phyloP scores from a whole-genome alignment of 805 yeast genomes.

The Kodamaea restingae region DNA sequence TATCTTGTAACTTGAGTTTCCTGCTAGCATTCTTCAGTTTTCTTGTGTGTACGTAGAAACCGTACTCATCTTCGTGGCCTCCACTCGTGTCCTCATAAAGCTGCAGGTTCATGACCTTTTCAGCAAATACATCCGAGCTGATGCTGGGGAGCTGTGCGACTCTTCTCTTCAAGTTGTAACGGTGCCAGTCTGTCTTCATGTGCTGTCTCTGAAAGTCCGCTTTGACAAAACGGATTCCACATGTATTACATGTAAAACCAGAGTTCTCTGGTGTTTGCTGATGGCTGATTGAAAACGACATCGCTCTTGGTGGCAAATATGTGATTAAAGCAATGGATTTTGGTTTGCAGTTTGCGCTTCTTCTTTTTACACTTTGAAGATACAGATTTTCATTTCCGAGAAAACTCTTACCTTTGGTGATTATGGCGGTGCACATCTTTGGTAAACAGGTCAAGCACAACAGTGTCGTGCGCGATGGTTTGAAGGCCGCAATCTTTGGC shows the following conservation, averaged over 20 bases:
- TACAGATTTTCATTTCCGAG: not conserved
- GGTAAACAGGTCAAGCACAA: slow-evolving; percentile 43
- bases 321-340: slow-evolving; percentile 1
- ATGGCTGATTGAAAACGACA: slow-evolving; percentile 18
- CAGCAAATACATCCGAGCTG: slow-evolving; percentile 51
- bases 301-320: not conserved
- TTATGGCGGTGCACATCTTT: slow-evolving; percentile 43
- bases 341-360: not conserved
- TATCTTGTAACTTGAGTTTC: slow-evolving; percentile 31
- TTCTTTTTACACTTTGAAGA: not conserved
- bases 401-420: slow-evolving; percentile 4
- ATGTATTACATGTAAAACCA: slow-evolving; percentile 75
- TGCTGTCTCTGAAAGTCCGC: slow-evolving; percentile 87
- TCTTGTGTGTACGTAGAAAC: slow-evolving; percentile 40
- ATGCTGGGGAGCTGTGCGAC: slow-evolving; percentile 61
- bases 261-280: slow-evolving; percentile 26
- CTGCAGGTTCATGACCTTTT: slow-evolving; percentile 46
- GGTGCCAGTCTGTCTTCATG: slow-evolving; percentile 98
- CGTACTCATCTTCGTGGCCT: slow-evolving; percentile 49
- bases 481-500: slow-evolving; percentile 81
- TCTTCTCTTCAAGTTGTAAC: slow-evolving; percentile 90
- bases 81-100: slow-evolving; percentile 18
- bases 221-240: slow-evolving; percentile 72
- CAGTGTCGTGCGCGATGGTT: slow-evolving; percentile 49
- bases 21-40: slow-evolving; percentile 16